Base-by-base conservation (phyloP, 805 yeast genomes). In the Lipomyces orientalis region DNA sequence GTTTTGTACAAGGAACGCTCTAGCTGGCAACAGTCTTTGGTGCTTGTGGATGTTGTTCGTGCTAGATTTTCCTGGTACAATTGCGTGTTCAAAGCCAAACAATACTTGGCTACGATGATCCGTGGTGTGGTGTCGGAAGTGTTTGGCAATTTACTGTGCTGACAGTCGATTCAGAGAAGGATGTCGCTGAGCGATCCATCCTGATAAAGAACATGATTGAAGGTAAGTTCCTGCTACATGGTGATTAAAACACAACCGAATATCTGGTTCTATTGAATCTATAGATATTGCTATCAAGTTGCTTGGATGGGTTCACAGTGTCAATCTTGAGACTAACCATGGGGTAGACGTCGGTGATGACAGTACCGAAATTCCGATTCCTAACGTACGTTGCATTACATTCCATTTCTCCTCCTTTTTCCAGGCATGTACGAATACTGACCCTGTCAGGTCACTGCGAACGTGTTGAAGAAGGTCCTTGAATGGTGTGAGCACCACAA, bases 401-500 rank as follows among this genome's bases (percentile, higher is more conserved):
- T 49, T 8, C 34, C 60, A 51, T 16, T 12, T 12, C 12, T 60
- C 60, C 16, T 39, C 29, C 9, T 58, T 35, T 29, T 33, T 9
- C 25, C 12, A 12, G 62, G 2, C 22, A 25, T 55, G n/a, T 9
- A 25, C 29, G 29, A 25, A 25, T 25, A 25, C 29, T 54, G 16
- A 58, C 49, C 12, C 4, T 6, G 4, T 10, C 19, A 75, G 76
- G 76, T 76, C 8, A 71, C 79, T 72, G 90, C 97, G 9, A 88
- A 90, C 19, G 97, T 94, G 25, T 83, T 94, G 80, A 87, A 90
- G 78, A 92, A 93, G 77, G 94, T 94, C n/a, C 83, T 94, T 63
- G 97, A 94, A 77, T 94, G 97, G 96, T 93, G 97, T 75, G 96
- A 91, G 76, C 95, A 94, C 78, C 97, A 94, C 82, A 90, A 89